These are phyloP conservation scores for Mortierella antarctica DNA, from an alignment of 192 early-diverging fungal genomes.

Conservation along the genomic window DNA sequence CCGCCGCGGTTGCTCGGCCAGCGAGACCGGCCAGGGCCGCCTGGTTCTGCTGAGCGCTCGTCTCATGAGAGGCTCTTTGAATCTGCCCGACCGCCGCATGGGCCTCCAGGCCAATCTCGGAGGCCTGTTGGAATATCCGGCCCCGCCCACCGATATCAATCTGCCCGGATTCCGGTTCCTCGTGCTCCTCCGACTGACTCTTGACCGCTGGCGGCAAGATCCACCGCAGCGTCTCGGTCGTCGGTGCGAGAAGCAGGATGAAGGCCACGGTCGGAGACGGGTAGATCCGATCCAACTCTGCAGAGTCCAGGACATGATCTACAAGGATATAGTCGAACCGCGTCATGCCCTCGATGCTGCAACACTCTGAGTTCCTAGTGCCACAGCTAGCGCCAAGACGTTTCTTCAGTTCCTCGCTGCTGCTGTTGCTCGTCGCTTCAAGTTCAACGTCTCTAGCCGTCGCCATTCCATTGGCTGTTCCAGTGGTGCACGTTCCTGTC, in stretches of 20 bases:
- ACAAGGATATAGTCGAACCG: constrained; percentile 39
- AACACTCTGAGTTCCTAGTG: too few relatives aligned
- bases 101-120: neutral
- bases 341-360: neutral
- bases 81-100: neutral
- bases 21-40: neutral
- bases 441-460: neutral
- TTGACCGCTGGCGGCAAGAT: constrained; percentile 35
- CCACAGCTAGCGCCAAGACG: neutral
- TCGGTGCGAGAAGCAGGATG: constrained; percentile 28
- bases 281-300: constrained; percentile 32
- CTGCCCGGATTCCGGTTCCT: constrained; percentile 16
- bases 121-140: neutral
- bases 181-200: neutral
- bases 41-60: neutral
- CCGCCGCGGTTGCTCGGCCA: neutral
- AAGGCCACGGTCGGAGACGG: constrained; percentile 25
- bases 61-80: neutral
- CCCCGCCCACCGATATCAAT: constrained; percentile 29
- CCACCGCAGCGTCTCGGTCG: constrained; percentile 40
- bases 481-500: neutral
- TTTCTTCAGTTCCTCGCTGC: neutral
- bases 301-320: constrained; percentile 41
- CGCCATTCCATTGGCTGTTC: neutral
- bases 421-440: too few relatives aligned